Conservation (phyloP, 768 basidiomycete genomes). For the Gyrodon lividus region DNA sequence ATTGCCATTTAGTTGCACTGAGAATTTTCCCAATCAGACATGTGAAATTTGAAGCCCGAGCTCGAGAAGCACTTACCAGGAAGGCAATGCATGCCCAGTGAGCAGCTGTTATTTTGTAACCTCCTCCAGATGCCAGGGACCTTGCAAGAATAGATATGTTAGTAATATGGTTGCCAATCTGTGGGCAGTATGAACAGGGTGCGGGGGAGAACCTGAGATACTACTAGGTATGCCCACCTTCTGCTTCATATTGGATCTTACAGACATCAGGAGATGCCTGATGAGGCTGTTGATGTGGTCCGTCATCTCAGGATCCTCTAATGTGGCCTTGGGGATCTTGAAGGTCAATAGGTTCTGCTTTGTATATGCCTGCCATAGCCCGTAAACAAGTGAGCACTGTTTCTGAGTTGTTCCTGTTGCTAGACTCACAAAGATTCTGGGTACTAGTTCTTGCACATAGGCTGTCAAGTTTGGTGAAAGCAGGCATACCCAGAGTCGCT, state of each 20-base stretch:
- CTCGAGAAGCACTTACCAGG: neutral
- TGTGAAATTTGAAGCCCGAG: no score
- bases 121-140: neutral
- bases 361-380: neutral
- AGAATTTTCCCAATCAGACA: neutral
- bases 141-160: slow-evolving; percentile 1
- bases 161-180: neutral
- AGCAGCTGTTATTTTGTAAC: slow-evolving; percentile 1
- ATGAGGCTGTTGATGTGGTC: slow-evolving; percentile 1
- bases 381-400: no score
- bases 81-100: slow-evolving; percentile 8
- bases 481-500: neutral
- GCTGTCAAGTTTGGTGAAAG: slow-evolving; percentile 6
- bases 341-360: slow-evolving; percentile 4
- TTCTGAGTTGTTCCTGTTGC: neutral
- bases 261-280: neutral
- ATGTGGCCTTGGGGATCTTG: neutral
- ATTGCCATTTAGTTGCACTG: neutral
- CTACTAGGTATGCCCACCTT: slow-evolving; percentile 1
- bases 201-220: no score
- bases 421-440: neutral
- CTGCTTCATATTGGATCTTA: slow-evolving; percentile 1
- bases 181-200: neutral
- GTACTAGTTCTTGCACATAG: slow-evolving; percentile 3
- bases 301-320: slow-evolving; percentile 3